A percentile compares a stretch with the other conserved stretches of the same genome.
Conservation (phyloP, 106 monocot genomes). For the Dioscorea alata region DNA sequence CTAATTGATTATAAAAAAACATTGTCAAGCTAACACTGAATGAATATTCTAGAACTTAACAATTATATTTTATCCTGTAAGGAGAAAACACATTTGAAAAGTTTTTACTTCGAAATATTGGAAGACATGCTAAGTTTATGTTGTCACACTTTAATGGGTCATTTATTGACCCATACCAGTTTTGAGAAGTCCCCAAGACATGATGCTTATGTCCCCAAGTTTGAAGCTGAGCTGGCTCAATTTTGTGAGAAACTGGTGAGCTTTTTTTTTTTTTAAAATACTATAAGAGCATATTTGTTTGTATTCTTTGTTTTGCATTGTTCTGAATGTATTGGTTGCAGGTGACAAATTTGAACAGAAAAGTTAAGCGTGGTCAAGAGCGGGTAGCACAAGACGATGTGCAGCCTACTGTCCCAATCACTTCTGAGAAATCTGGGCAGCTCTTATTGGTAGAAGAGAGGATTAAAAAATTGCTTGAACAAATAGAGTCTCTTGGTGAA, state of each 20-base stretch:
- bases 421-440: slow-evolving; percentile 73
- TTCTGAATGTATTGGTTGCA: slow-evolving; percentile 17
- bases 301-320: background rate
- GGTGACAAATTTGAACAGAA: slow-evolving; percentile 93
- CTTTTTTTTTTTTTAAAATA: background rate
- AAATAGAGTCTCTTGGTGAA: slow-evolving; percentile 92
- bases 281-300: no score
- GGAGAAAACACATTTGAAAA: no score
- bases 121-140: background rate
- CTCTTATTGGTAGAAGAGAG: slow-evolving; percentile 72
- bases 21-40: no score
- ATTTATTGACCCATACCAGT: slow-evolving; percentile 33
- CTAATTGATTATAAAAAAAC: no score
- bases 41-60: no score
- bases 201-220: slow-evolving; percentile 75
- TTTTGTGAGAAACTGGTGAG: slow-evolving; percentile 95
- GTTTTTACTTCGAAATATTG: background rate
- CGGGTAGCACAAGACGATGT: slow-evolving; percentile 79
- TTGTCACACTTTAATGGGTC: background rate
- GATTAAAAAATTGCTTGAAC: slow-evolving; percentile 87
- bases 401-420: slow-evolving; percentile 35
- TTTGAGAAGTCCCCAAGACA: slow-evolving; percentile 91
- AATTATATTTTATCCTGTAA: no score
- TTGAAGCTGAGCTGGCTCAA: slow-evolving; percentile 90
- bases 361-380: slow-evolving; percentile 86